phyloP scores from a whole-genome alignment of 371 early-diverging fungal species.

The Neoconidiobolus thromboides region DNA sequence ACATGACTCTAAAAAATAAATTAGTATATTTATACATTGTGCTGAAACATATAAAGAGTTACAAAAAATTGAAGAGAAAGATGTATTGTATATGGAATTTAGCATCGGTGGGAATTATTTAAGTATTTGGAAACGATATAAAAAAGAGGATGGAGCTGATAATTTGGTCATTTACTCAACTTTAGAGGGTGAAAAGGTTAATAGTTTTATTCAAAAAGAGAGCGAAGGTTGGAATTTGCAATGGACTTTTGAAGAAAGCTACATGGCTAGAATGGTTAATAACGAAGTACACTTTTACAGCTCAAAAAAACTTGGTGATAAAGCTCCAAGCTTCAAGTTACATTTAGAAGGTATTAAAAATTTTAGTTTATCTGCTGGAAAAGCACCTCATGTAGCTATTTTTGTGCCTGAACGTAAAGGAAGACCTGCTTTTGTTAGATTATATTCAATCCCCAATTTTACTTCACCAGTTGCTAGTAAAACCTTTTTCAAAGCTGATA shows the following conservation, averaged over 20 bases:
- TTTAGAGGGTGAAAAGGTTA: not conserved
- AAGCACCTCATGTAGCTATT: slow-evolving; percentile 57
- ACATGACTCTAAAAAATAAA: no score
- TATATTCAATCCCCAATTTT: slow-evolving; percentile 61
- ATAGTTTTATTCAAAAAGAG: not conserved
- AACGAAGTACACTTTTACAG: slow-evolving; percentile 80
- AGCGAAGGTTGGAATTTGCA: slow-evolving; percentile 42
- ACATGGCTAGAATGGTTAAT: slow-evolving; percentile 66
- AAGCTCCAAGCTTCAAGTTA: slow-evolving; percentile 20
- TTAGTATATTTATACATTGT: no score
- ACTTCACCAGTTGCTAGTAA: slow-evolving; percentile 58
- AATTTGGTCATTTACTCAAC: not conserved
- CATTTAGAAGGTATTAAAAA: slow-evolving; percentile 55
- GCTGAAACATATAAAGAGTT: no score
- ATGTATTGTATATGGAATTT: no score
- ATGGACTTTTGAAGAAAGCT: slow-evolving; percentile 83
- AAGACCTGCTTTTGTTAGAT: slow-evolving; percentile 57
- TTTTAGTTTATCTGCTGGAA: slow-evolving; percentile 82
- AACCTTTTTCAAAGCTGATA: slow-evolving; percentile 86
- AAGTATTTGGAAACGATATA: no score
- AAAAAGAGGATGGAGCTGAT: no score
- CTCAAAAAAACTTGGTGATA: slow-evolving; percentile 30
- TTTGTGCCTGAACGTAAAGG: slow-evolving; percentile 77
- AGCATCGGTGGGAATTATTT: no score
- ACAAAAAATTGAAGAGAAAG: no score